Evolutionary conservation across 2,329 filamentous ascomycete genomes (phyloP), one percentile per base, ranked within the genome.

Genomic region (Elsinoe necatrix): DNA sequence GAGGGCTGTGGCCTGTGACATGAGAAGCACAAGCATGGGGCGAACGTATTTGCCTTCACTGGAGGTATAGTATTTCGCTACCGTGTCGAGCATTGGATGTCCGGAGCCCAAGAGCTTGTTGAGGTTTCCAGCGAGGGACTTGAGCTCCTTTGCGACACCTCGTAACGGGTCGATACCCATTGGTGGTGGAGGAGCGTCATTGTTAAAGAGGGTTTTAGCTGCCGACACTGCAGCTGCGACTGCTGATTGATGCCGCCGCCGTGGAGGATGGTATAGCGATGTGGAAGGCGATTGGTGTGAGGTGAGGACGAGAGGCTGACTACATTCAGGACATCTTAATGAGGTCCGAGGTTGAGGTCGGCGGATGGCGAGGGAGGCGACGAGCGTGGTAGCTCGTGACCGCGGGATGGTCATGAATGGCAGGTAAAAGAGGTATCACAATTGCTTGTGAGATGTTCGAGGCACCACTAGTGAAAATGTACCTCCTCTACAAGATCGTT

Each of bases 1-100:
- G 78, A 89, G 75, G n/a, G 89, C 83, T 1, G 92, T 96, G 4
- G 93, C 93, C 68, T 91, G 83, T 60, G 91, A 92, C 92, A 98
- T 97, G 65, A 98, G 83, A 60, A 98, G 81, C 27, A 98, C 91
- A 60, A 98, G 86, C 71, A 96, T 82, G 27, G 93, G 93, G 63
- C 93, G 85, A 64, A 98, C 85, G 72, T 97, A 93, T 76, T 98
- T 98, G 61, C 93, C 93, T 77, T 97, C 90, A 59, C 88, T 88
- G 66, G 92, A 87, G 20, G 93, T 95, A 72, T 98, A 98, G 77
- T 98, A 98, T 73, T 98, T 98, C 54, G 93, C 90, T 25, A 91
- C 92, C 41, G 89, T 91, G 68, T 97, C 93, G 59, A 98, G 80
- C 45, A 91, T 90, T 0, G 93, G 93, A 68, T 98, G 92, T 4